Percentiles rank a stretch among this genome's conserved stretches.
Conservation (phyloP, 345 rosid genomes). For the Salix suchowensis region DNA sequence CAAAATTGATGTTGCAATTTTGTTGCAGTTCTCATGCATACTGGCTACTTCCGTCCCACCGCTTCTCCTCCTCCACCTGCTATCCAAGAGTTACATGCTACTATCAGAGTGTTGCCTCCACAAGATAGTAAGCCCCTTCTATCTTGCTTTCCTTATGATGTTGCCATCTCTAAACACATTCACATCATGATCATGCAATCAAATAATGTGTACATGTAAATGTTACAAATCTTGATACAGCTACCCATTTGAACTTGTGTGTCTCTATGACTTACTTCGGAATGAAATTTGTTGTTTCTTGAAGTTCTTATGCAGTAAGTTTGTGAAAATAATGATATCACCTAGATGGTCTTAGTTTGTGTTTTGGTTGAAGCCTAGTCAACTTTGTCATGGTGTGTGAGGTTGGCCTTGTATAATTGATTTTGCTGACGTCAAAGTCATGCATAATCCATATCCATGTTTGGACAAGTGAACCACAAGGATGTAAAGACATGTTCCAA, state of each 20-base stretch:
- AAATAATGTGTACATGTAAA: background rate
- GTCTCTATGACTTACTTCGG: background rate
- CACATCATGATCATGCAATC: background rate
- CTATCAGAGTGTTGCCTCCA: conserved; percentile 79
- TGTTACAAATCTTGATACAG: background rate
- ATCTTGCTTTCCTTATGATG: background rate
- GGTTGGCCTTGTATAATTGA: background rate
- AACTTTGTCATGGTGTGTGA: background rate
- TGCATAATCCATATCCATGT: background rate
- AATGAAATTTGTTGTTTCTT: background rate
- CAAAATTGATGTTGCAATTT: conserved; percentile 19
- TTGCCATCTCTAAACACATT: background rate
- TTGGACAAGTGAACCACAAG: background rate
- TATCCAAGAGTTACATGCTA: conserved; percentile 84
- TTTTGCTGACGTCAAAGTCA: background rate
- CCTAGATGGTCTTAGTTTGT: background rate
- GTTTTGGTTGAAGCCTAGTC: background rate
- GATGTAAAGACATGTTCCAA: background rate
- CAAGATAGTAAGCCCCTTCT: conserved; percentile 68
- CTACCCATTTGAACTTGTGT: background rate
- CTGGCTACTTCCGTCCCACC: conserved; percentile 96
- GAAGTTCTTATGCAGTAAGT: background rate
- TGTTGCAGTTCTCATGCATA: conserved; percentile 92
- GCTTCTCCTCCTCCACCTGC: conserved; percentile 96
- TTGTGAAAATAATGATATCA: background rate